Evolutionary conservation across 177 flowering plant genomes (phyloP).

Genomic region (Vitis hybrid): DNA sequence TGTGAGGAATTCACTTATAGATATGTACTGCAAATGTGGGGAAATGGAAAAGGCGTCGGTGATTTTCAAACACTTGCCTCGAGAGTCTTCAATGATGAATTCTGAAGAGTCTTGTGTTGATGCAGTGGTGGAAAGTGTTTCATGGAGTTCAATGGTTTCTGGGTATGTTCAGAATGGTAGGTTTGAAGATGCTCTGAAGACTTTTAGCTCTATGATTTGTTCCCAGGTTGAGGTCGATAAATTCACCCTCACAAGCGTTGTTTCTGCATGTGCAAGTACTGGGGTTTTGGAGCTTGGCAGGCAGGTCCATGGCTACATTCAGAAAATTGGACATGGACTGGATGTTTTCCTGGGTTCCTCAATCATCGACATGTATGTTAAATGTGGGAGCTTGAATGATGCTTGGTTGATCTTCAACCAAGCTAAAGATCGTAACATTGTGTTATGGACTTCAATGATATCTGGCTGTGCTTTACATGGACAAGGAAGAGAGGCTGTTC

Average conservation of each 20-base stretch:
- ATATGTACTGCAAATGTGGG: constrained; percentile 74
- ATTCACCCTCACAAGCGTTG: constrained; percentile 54
- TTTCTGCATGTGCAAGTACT: constrained; percentile 54
- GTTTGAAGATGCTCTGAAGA: constrained; percentile 47
- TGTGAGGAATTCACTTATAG: constrained; percentile 53
- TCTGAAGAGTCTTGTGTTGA: constrained; percentile 7
- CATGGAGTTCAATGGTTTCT: constrained; percentile 60
- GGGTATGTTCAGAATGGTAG: constrained; percentile 63
- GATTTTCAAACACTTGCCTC: constrained; percentile 26
- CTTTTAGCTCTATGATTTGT: constrained; percentile 43
- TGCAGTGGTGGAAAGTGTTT: constrained; percentile 22
- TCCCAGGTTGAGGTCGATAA: constrained; percentile 36
- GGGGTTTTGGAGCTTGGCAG: constrained; percentile 54
- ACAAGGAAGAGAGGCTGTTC: constrained; percentile 47
- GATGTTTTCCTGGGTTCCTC: constrained; percentile 56
- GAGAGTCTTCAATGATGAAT: background rate
- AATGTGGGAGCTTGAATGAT: constrained; percentile 64
- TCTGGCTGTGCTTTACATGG: constrained; percentile 66
- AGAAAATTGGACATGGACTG: constrained; percentile 43
- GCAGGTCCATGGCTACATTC: constrained; percentile 51
- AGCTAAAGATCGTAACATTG: constrained; percentile 34
- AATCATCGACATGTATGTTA: constrained; percentile 71
- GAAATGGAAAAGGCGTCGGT: constrained; percentile 43
- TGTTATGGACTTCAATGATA: constrained; percentile 69
- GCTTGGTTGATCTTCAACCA: constrained; percentile 47